Evolutionary conservation across 331 rosid genomes (phyloP), one percentile per base, ranked within the genome.

Genomic region (Telfairia occidentalis): DNA sequence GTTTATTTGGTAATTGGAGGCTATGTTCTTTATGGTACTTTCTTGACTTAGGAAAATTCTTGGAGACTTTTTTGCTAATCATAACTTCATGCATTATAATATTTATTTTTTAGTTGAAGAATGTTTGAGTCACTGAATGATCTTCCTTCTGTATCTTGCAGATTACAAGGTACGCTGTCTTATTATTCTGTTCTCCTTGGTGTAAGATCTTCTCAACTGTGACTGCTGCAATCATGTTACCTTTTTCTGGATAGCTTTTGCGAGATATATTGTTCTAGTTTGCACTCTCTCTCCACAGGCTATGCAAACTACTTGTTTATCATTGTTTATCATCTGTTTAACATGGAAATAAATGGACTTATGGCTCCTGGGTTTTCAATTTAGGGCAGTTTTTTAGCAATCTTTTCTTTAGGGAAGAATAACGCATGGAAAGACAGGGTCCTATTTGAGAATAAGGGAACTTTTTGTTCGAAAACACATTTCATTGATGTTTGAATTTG

Each of bases 141-240:
- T 76, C 23, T 55, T 59, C 48, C 21, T 48, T 12, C 60, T 45
- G 21, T 76, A 32, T 76, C 11, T 64, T 64, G 74, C 79, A 76
- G 79, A 50, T 64, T 46, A 37, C 79, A 76, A 76, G 79, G 79
- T 76, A 76, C 21, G 78, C 71, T 75, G 46, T 75, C 38, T 19
- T 76, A 35, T 24, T 58, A 58, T 40, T 48, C 79, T 64, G 38
- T 48, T 49, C 54, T 50, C 29, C 74, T 76, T 23, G 79, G 18
- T 58, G 58, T 42, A 38, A 54, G 38, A 38, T n/a, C 43, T 30
- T 59, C 49, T 42, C 71, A 75, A 45, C 37, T 74, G 59, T 29
- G 75, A 69, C 74, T 13, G 74, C 75, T 70, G 43, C 53, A 7
- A 46, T 16, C 57, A 70, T 46, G 43, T 23, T 18, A 30, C 75